Evolutionary conservation across 1,139 yeast species (phyloP).

Genomic region (Geotrichum klebahnii): DNA sequence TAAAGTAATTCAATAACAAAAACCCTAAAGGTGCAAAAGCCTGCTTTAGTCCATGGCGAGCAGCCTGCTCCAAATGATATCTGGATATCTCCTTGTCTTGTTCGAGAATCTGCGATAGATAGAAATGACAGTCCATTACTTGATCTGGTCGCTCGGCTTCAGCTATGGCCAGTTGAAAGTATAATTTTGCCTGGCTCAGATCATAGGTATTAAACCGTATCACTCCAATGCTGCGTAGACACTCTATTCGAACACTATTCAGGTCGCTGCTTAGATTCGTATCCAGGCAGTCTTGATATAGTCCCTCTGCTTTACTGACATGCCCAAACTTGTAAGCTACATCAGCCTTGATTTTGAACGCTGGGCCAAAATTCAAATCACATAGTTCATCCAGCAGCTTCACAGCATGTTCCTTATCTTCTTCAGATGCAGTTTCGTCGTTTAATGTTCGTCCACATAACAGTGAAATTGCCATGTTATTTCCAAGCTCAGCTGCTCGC

Average conservation of each 20-base stretch:
- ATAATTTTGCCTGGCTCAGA: slow-evolving; percentile 50
- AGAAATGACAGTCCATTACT: slow-evolving; percentile 69
- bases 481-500: slow-evolving; percentile 77
- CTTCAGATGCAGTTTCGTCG: slow-evolving; percentile 36
- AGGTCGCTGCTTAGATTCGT: slow-evolving; percentile 40
- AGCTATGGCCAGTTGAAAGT: slow-evolving; percentile 56
- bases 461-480: slow-evolving; percentile 72
- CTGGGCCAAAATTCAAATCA: slow-evolving; percentile 57
- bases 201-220: slow-evolving; percentile 55
- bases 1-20: slow-evolving; percentile 52
- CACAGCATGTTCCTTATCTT: slow-evolving; percentile 62
- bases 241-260: slow-evolving; percentile 50
- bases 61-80: slow-evolving; percentile 70
- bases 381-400: slow-evolving; percentile 59
- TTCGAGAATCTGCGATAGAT: slow-evolving; percentile 63
- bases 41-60: slow-evolving; percentile 70
- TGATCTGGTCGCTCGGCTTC: slow-evolving; percentile 31
- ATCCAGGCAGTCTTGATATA: slow-evolving; percentile 58
- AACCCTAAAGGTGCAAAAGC: slow-evolving; percentile 75
- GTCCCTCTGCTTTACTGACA: slow-evolving; percentile 47
- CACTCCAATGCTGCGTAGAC: slow-evolving; percentile 64
- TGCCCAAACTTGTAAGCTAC: slow-evolving; percentile 52
- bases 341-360: slow-evolving; percentile 71
- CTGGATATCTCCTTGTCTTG: slow-evolving; percentile 44
- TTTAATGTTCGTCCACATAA: slow-evolving; percentile 50